phyloP scores from a whole-genome alignment of 2,329 filamentous ascomycete genomes.

The Exophiala lecanii-corni region DNA sequence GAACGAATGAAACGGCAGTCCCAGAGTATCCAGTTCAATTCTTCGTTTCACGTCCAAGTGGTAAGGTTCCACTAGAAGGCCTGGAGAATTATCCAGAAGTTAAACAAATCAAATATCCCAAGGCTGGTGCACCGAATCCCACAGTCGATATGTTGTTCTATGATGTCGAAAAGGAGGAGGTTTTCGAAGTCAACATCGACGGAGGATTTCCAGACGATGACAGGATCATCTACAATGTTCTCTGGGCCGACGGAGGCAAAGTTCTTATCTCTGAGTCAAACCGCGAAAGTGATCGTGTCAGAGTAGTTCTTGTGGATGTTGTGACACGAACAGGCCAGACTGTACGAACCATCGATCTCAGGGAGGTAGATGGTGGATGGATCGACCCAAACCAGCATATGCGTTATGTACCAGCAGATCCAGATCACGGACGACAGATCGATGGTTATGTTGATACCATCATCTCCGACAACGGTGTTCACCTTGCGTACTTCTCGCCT shows the following conservation, averaged over 20 bases:
- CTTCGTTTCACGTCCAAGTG: slow-evolving; percentile 82
- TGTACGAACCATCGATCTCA: slow-evolving; percentile 73
- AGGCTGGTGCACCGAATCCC: slow-evolving; percentile 89
- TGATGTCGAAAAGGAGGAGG: slow-evolving; percentile 69
- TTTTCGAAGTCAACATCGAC: slow-evolving; percentile 73
- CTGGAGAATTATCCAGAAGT: slow-evolving; percentile 89
- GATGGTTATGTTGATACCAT: slow-evolving; percentile 93
- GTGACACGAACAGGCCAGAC: slow-evolving; percentile 67
- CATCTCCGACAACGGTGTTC: slow-evolving; percentile 80
- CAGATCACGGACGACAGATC: slow-evolving; percentile 65
- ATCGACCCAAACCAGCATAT: slow-evolving; percentile 89
- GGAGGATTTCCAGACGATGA: slow-evolving; percentile 76
- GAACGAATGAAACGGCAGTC: slow-evolving; percentile 88
- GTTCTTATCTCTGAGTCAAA: slow-evolving; percentile 90
- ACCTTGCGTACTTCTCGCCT: slow-evolving; percentile 88
- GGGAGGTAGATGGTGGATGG: slow-evolving; percentile 90
- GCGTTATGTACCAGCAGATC: slow-evolving; percentile 78
- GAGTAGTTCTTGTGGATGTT: slow-evolving; percentile 81
- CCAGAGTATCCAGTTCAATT: slow-evolving; percentile 92
- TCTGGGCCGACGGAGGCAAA: slow-evolving; percentile 78
- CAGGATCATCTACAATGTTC: slow-evolving; percentile 84
- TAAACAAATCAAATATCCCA: slow-evolving; percentile 92
- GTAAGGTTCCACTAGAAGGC: slow-evolving; percentile 60
- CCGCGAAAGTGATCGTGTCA: slow-evolving; percentile 85
- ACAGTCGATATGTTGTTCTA: slow-evolving; percentile 85